Evolutionary conservation across 805 yeast species (phyloP).

Genomic region (Metschnikowia drakensbergensis): DNA sequence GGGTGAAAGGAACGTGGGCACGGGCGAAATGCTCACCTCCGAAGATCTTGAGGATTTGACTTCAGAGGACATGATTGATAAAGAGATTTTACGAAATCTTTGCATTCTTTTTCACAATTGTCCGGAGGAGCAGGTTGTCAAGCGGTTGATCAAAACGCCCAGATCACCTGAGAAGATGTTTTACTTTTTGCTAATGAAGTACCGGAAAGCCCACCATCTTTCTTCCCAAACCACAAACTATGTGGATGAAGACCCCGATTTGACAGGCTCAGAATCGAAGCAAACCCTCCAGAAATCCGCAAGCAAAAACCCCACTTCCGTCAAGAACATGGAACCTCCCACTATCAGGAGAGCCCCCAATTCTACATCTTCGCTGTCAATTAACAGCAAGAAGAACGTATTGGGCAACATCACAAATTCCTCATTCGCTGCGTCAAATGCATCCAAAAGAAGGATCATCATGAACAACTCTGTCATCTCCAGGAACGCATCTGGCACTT

Average conservation of each 20-base stretch:
- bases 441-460: constrained; percentile 33
- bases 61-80: constrained; percentile 54
- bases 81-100: constrained; percentile 69
- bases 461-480: constrained; percentile 24
- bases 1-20: neutral
- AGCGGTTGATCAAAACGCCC: constrained; percentile 49
- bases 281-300: constrained; percentile 34
- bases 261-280: constrained; percentile 22
- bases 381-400: constrained; percentile 21
- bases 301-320: constrained; percentile 40
- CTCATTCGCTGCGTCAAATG: constrained; percentile 36
- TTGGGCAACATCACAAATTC: constrained; percentile 35
- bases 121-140: constrained; percentile 47
- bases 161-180: constrained; percentile 78
- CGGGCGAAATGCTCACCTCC: constrained; percentile 3
- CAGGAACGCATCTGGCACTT: constrained; percentile 20
- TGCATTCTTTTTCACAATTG: constrained; percentile 83
- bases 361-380: constrained; percentile 22
- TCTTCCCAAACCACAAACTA: constrained; percentile 20
- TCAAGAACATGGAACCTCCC: constrained; percentile 16
- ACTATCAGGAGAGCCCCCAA: constrained; percentile 21
- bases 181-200: constrained; percentile 68
- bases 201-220: constrained; percentile 59
- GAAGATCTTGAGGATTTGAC: constrained; percentile 14
- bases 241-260: constrained; percentile 25